Conservation (phyloP, 306 rosid genomes). For the Sphenostylis stenocarpa region DNA sequence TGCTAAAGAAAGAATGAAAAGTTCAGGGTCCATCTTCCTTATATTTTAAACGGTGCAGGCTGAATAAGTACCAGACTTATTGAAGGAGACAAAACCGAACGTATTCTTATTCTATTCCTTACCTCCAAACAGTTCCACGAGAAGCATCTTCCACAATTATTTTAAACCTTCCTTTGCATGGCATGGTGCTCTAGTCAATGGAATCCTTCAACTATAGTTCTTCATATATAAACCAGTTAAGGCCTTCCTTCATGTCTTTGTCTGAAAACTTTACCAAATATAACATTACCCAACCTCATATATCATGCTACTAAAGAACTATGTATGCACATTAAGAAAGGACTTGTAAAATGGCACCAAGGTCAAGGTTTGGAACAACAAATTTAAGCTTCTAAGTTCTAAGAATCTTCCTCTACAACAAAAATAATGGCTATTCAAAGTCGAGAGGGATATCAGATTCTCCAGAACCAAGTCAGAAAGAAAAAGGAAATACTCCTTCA, state of each 20-base stretch:
- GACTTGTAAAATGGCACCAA: slow-evolving; percentile 37
- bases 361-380: slow-evolving; percentile 36
- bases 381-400: slow-evolving; percentile 30
- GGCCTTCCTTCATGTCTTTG: slow-evolving; percentile 40
- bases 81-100: slow-evolving; percentile 85
- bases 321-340: slow-evolving; percentile 35
- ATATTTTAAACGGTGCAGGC: slow-evolving; percentile 43
- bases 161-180: slow-evolving; percentile 33
- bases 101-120: slow-evolving; percentile 78
- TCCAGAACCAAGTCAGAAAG: slow-evolving; percentile 40
- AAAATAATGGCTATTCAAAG: slow-evolving; percentile 49
- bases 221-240: slow-evolving; percentile 41
- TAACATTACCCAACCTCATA: slow-evolving; percentile 26
- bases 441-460: slow-evolving; percentile 61
- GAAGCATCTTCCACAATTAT: slow-evolving; percentile 56
- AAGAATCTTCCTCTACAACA: slow-evolving; percentile 57
- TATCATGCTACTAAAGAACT: slow-evolving; percentile 16
- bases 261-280: slow-evolving; percentile 41
- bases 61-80: slow-evolving; percentile 96
- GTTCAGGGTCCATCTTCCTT: slow-evolving; percentile 45
- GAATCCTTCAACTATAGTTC: slow-evolving; percentile 60
- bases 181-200: slow-evolving; percentile 62
- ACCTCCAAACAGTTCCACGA: slow-evolving; percentile 58
- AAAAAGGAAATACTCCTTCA: slow-evolving; percentile 33
- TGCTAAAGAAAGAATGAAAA: slow-evolving; percentile 53